These are phyloP conservation scores for Aquilaria malaccensis DNA, from an alignment of 345 rosid species.

Conservation along the genomic window DNA sequence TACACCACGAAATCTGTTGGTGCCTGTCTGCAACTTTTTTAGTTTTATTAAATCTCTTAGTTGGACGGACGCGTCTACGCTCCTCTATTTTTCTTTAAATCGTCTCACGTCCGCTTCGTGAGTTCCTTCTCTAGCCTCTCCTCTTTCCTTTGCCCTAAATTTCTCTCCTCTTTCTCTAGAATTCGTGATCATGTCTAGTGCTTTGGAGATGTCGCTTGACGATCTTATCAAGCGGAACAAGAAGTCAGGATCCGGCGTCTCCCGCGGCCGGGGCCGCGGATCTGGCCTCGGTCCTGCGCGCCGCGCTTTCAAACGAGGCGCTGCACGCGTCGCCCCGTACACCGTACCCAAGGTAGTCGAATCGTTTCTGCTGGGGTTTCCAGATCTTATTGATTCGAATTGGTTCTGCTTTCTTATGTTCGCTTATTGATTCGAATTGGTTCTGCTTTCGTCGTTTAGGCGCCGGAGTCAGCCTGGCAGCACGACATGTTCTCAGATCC, in stretches of 20 bases:
- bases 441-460: conserved; percentile 30
- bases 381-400: conserved; percentile 11
- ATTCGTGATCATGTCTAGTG: conserved; percentile 53
- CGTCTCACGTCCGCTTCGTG: too few relatives aligned
- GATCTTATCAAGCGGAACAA: conserved; percentile 84
- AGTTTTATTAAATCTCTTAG: too few relatives aligned
- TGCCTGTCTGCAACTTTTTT: too few relatives aligned
- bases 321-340: conserved; percentile 61
- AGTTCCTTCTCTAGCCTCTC: too few relatives aligned
- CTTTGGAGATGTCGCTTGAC: conserved; percentile 94
- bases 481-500: conserved; percentile 70
- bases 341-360: conserved; percentile 38
- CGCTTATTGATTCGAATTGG: conserved; percentile 7
- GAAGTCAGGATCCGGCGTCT: conserved; percentile 30
- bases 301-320: conserved; percentile 53
- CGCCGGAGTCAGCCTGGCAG: conserved; percentile 87
- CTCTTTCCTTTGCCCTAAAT: not conserved
- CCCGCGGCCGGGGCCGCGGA: conserved; percentile 49
- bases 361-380: conserved; percentile 9
- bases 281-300: conserved; percentile 70
- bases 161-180: conserved; percentile 2
- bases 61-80: too few relatives aligned
- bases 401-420: conserved; percentile 2
- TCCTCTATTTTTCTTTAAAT: too few relatives aligned
- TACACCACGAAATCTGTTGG: conserved; percentile 53